Conservation (phyloP, 2,329 filamentous ascomycete genomes). For the Colletotrichum sp. region DNA sequence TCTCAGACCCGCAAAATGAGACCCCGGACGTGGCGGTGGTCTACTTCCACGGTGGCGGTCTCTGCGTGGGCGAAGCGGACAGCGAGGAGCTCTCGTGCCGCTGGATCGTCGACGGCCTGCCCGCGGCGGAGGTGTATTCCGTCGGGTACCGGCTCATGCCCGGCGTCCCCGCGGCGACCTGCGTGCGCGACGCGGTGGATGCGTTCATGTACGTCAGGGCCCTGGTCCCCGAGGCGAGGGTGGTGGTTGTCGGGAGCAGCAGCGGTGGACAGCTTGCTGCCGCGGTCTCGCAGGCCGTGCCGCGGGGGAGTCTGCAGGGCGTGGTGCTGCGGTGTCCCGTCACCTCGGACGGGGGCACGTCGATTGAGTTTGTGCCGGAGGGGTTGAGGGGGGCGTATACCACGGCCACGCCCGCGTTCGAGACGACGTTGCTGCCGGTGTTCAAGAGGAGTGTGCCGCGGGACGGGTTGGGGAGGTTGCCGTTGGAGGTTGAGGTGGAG, state of each 20-base stretch:
- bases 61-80: constrained; percentile 51
- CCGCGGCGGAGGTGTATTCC: constrained; percentile 42
- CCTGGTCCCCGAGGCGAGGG: constrained; percentile 18
- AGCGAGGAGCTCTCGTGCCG: constrained; percentile 54
- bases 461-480: constrained; percentile 44
- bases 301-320: constrained; percentile 35
- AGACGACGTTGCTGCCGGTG: constrained; percentile 34
- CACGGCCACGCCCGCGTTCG: constrained; percentile 41
- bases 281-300: constrained; percentile 39
- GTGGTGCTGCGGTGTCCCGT: constrained; percentile 53
- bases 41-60: constrained; percentile 54
- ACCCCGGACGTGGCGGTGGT: constrained; percentile 34
- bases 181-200: constrained; percentile 45
- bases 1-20: constrained; percentile 21
- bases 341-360: constrained; percentile 46
- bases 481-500: constrained; percentile 38
- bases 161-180: constrained; percentile 38
- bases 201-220: constrained; percentile 32
- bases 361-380: constrained; percentile 38
- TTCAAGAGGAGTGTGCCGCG: constrained; percentile 38
- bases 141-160: constrained; percentile 52
- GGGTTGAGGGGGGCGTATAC: constrained; percentile 40
- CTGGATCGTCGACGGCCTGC: constrained; percentile 36
- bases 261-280: constrained; percentile 53
- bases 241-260: constrained; percentile 48